phyloP scores from a whole-genome alignment of 2,329 filamentous ascomycete genomes.

The Colletotrichum destructivum region DNA sequence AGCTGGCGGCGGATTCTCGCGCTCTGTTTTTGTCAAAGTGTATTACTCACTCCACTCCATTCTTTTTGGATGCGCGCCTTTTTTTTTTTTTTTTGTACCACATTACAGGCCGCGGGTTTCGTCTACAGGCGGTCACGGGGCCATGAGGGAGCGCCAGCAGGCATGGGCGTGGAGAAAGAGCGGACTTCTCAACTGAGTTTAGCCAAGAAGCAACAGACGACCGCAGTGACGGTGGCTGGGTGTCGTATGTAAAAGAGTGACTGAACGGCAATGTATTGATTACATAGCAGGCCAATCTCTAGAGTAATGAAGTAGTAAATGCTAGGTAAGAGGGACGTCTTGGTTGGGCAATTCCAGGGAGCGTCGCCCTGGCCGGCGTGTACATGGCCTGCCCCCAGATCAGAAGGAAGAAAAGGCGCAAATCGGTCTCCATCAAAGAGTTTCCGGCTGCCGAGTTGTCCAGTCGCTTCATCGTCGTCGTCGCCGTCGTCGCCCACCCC shows the following conservation, averaged over 20 bases:
- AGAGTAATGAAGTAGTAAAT: constrained; percentile 22
- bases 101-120: constrained; percentile 22
- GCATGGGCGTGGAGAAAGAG: background rate
- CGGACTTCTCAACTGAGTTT: background rate
- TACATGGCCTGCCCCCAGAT: constrained; percentile 37
- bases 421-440: constrained; percentile 25
- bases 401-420: constrained; percentile 22
- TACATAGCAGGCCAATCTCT: constrained; percentile 20
- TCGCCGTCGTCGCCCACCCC: constrained; percentile 19
- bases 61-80: background rate
- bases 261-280: constrained; percentile 6
- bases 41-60: too few relatives aligned
- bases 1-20: constrained; percentile 12
- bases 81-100: too few relatives aligned
- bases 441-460: constrained; percentile 33
- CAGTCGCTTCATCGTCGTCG: constrained; percentile 16
- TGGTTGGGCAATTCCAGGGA: constrained; percentile 28
- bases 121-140: constrained; percentile 25
- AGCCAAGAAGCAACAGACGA: background rate
- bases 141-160: constrained; percentile 7
- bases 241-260: constrained; percentile 3
- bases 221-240: background rate
- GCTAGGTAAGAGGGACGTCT: constrained; percentile 27
- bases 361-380: constrained; percentile 24
- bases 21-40: constrained; percentile 25